A percentile compares a stretch with the other conserved stretches of the same genome.
Conservation (phyloP, 257 asterid species). For the Dorcoceras hygrometricum region DNA sequence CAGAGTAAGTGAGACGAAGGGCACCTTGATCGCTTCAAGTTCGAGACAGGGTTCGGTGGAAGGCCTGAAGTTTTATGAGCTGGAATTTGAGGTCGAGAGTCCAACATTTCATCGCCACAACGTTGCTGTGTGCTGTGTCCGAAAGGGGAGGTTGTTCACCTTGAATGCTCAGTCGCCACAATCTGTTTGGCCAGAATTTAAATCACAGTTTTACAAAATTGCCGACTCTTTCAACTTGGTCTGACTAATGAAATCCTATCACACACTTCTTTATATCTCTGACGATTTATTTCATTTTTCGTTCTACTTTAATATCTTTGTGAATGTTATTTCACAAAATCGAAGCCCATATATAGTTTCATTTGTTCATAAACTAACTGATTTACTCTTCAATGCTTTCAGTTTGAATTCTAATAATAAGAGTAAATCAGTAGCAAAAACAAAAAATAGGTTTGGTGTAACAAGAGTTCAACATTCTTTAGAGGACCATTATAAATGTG, state of each 20-base stretch:
- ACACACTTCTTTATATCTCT: not conserved
- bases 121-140: constrained; percentile 70
- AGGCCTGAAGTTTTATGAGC: constrained; percentile 13
- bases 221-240: not conserved
- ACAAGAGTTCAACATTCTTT: too few relatives aligned
- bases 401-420: too few relatives aligned
- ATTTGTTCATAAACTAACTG: too few relatives aligned
- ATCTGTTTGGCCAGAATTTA: constrained; percentile 53
- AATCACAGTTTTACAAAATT: not conserved
- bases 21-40: constrained; percentile 33
- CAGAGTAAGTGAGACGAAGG: constrained; percentile 42
- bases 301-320: not conserved
- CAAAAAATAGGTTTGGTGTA: not conserved
- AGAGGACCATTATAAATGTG: too few relatives aligned
- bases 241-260: not conserved
- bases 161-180: constrained; percentile 80
- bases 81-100: constrained; percentile 68
- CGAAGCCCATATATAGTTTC: too few relatives aligned
- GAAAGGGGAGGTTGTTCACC: constrained; percentile 23
- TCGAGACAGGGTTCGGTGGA: constrained; percentile 48
- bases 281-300: too few relatives aligned
- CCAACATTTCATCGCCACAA: constrained; percentile 61
- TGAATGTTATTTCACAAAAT: not conserved
- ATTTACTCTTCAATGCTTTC: too few relatives aligned
- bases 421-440: too few relatives aligned